phyloP scores from a whole-genome alignment of 495 filamentous ascomycete genomes.

The Daldinia bambusicola region DNA sequence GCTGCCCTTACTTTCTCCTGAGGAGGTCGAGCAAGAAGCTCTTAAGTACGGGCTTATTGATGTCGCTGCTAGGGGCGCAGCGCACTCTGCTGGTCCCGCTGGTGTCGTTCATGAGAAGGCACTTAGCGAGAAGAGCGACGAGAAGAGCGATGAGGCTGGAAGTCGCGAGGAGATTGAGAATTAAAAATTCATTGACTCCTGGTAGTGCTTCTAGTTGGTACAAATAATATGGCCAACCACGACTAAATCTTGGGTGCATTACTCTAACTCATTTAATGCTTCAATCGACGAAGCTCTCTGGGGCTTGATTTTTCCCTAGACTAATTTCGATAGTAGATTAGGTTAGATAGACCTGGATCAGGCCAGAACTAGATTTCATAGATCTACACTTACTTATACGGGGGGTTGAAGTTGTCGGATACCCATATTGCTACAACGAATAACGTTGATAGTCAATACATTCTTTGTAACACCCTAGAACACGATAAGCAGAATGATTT shows the following conservation, averaged over 20 bases:
- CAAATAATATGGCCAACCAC: slow-evolving; percentile 11
- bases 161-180: slow-evolving; percentile 43
- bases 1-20: slow-evolving; percentile 70
- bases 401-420: not conserved
- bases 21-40: slow-evolving; percentile 72
- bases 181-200: slow-evolving; percentile 20
- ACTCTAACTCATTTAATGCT: slow-evolving; percentile 6
- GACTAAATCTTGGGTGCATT: not conserved
- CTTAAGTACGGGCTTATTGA: slow-evolving; percentile 68
- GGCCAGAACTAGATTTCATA: not conserved
- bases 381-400: slow-evolving; percentile 4
- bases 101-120: slow-evolving; percentile 41
- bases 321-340: not conserved
- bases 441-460: slow-evolving; percentile 5
- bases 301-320: not conserved
- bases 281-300: not conserved
- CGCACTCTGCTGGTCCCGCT: slow-evolving; percentile 27
- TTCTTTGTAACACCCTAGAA: not conserved
- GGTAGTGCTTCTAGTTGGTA: slow-evolving; percentile 21
- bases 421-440: slow-evolving; percentile 8
- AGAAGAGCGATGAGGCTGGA: slow-evolving; percentile 39
- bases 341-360: slow-evolving; percentile 14
- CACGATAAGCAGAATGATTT: not conserved
- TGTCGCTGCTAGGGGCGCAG: slow-evolving; percentile 42
- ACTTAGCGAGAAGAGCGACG: slow-evolving; percentile 41